Percentiles rank a stretch among this genome's conserved stretches.
These are phyloP conservation scores for Xerocomellus intermedius DNA, from an alignment of 768 basidiomycete genomes.

Conservation along the genomic window DNA sequence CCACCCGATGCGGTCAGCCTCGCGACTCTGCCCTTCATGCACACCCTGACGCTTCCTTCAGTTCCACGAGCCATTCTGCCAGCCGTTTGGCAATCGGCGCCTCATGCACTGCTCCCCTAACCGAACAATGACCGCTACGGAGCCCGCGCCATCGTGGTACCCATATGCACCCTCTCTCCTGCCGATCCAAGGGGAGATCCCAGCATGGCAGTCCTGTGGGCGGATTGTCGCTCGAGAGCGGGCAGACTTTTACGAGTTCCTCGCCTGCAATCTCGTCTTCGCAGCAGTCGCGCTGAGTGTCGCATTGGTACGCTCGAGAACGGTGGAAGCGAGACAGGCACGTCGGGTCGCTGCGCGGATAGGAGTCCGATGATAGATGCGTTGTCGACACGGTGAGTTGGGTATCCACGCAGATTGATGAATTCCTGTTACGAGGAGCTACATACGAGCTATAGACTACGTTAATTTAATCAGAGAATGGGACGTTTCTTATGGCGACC, in stretches of 20 bases:
- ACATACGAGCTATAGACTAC: too few species aligned
- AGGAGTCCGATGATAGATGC: conserved; percentile 33
- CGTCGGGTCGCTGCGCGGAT: conserved; percentile 84
- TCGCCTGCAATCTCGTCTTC: conserved; percentile 79
- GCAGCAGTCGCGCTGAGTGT: conserved; percentile 62
- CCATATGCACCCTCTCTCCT: too few species aligned
- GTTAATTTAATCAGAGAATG: conserved; percentile 1
- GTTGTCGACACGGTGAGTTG: conserved; percentile 2
- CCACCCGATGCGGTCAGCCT: conserved; percentile 56
- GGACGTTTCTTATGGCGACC: not conserved
- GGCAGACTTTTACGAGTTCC: conserved; percentile 88
- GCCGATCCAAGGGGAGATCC: conserved; percentile 53
- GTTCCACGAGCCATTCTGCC: conserved; percentile 87
- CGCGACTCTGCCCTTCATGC: conserved; percentile 2
- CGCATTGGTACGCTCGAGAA: conserved; percentile 65
- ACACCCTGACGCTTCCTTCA: conserved; percentile 30
- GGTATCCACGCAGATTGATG: not conserved
- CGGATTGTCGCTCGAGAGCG: conserved; percentile 78
- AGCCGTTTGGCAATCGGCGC: conserved; percentile 93
- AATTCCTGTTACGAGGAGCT: conserved; percentile 3
- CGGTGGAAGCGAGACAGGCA: conserved; percentile 71
- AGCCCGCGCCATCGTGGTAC: conserved; percentile 16
- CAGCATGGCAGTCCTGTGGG: conserved; percentile 93
- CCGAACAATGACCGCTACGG: conserved; percentile 26
- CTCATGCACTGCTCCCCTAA: conserved; percentile 72